phyloP scores from a whole-genome alignment of 768 basidiomycete genomes.

The Auriscalpium orientale region DNA sequence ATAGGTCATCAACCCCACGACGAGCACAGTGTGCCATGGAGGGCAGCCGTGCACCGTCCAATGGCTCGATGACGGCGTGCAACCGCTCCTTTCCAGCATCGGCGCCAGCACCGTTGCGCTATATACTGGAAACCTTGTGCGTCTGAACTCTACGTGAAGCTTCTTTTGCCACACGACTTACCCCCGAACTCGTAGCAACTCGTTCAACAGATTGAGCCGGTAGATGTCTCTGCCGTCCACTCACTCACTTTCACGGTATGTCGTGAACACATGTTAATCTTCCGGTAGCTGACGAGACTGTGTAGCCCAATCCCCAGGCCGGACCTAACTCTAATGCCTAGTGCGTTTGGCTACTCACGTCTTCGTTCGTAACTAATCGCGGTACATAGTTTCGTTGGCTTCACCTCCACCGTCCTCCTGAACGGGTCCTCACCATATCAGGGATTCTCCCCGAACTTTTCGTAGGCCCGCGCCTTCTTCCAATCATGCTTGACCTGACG shows the following conservation, averaged over 20 bases:
- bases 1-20: conserved; percentile 4
- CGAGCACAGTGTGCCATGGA: conserved; percentile 34
- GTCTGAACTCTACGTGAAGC: conserved; percentile 14
- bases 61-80: conserved; percentile 58
- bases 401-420: conserved; percentile 25
- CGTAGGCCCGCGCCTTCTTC: conserved; percentile 28
- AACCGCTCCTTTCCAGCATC: conserved; percentile 41
- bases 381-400: conserved; percentile 49
- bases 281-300: too few species aligned
- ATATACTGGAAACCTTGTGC: conserved; percentile 48
- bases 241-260: conserved; percentile 54
- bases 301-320: conserved; percentile 38
- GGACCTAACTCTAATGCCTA: conserved; percentile 52
- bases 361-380: neutral
- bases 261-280: neutral
- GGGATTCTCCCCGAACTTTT: conserved; percentile 49
- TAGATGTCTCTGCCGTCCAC: conserved; percentile 40
- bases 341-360: conserved; percentile 31
- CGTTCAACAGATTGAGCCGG: conserved; percentile 47
- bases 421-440: conserved; percentile 27
- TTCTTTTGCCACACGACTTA: neutral
- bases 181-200: conserved; percentile 33
- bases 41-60: conserved; percentile 45
- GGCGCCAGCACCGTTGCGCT: conserved; percentile 49
- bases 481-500: neutral